A percentile compares a stretch with the other conserved stretches of the same genome.
These are phyloP conservation scores for Pyracantha coccinea DNA, from an alignment of 331 rosid genomes.

Conservation along the genomic window DNA sequence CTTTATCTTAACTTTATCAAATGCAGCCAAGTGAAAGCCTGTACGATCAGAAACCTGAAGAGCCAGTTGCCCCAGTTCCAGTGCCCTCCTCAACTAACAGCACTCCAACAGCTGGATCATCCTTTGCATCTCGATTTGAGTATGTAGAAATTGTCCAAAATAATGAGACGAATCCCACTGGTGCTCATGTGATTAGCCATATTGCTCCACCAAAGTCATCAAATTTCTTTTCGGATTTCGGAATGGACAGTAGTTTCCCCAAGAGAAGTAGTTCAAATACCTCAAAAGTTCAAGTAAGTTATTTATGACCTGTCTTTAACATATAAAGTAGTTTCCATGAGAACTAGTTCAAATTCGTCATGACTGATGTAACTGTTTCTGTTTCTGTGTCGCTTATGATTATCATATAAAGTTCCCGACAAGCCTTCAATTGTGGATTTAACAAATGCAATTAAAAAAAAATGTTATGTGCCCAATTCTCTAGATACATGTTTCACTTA, in stretches of 20 bases:
- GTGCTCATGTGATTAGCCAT: conserved; percentile 48
- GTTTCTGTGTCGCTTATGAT: neutral
- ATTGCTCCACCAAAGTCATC: conserved; percentile 84
- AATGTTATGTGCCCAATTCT: neutral
- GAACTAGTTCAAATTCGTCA: neutral
- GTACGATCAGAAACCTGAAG: conserved; percentile 96
- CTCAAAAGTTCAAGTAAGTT: conserved; percentile 70
- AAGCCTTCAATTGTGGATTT: neutral
- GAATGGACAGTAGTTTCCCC: conserved; percentile 70
- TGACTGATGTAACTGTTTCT: neutral
- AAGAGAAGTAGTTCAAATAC: conserved; percentile 49
- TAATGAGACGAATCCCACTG: conserved; percentile 55
- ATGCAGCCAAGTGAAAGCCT: conserved; percentile 81
- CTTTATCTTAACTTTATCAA: conserved; percentile 9
- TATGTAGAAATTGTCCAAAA: conserved; percentile 80
- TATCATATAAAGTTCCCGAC: neutral
- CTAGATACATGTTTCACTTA: neutral
- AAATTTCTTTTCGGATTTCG: conserved; percentile 86
- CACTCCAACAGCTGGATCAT: conserved; percentile 43
- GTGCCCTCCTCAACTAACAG: conserved; percentile 43
- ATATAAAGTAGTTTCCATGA: neutral
- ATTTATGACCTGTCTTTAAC: neutral
- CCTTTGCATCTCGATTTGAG: conserved; percentile 86
- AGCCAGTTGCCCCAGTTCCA: conserved; percentile 56
- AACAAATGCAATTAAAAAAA: neutral